Conservation (phyloP, 108 stramenopile species). For the Nitzschia sp. region DNA sequence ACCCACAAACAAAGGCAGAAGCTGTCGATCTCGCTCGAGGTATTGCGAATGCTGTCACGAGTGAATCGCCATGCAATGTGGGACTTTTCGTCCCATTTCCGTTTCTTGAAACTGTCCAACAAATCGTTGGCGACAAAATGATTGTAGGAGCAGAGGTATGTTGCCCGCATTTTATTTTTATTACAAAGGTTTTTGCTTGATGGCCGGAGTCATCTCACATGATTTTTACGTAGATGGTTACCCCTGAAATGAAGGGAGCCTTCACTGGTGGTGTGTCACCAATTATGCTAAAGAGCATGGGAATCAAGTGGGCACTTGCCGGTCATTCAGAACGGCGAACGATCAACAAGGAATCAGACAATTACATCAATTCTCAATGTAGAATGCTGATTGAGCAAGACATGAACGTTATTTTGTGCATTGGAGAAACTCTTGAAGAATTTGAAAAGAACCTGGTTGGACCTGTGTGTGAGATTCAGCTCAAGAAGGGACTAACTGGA, state of each 20-base stretch:
- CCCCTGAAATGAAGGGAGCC: constrained; percentile 85
- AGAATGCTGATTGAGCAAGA: constrained; percentile 85
- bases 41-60: constrained; percentile 66
- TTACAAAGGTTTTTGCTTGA: constrained; percentile 44
- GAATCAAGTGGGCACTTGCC: constrained; percentile 90
- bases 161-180: constrained; percentile 36
- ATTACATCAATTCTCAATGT: constrained; percentile 91
- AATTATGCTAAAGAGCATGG: constrained; percentile 82
- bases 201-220: constrained; percentile 25
- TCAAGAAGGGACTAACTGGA: constrained; percentile 83
- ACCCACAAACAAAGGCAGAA: constrained; percentile 75
- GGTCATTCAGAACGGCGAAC: constrained; percentile 98
- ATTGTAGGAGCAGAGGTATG: constrained; percentile 77
- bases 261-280: constrained; percentile 96
- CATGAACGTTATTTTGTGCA: constrained; percentile 93
- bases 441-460: constrained; percentile 91
- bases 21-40: constrained; percentile 56
- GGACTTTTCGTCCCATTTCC: constrained; percentile 83
- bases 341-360: constrained; percentile 90
- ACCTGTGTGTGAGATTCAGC: constrained; percentile 87
- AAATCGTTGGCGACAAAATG: constrained; percentile 60
- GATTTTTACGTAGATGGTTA: constrained; percentile 46
- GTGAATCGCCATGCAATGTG: constrained; percentile 66
- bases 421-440: constrained; percentile 95
- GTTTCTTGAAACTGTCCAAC: constrained; percentile 70